Evolutionary conservation across 768 basidiomycete species (phyloP).

Genomic region (Amanita polypyramis): DNA sequence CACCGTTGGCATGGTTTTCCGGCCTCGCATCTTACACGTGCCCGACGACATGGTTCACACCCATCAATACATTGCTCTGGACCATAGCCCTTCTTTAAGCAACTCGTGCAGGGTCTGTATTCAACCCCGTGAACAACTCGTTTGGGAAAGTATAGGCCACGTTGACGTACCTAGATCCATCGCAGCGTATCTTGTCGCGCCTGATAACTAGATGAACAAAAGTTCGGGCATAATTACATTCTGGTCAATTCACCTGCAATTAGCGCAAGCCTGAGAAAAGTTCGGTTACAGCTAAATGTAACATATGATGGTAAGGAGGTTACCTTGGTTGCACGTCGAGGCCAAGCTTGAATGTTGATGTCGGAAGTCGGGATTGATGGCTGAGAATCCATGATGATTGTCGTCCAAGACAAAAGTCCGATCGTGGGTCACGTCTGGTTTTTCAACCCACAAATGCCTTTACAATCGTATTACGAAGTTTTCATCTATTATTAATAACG

Average conservation of each 20-base stretch:
- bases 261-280: conserved; percentile 40
- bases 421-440: conserved; percentile 1
- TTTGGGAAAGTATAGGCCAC: neutral
- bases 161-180: conserved; percentile 34
- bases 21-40: conserved; percentile 43
- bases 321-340: conserved; percentile 43
- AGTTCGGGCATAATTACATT: conserved; percentile 5
- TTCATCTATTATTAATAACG: no score
- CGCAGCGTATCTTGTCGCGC: conserved; percentile 54
- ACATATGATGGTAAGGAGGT: conserved; percentile 12
- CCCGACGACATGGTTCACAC: conserved; percentile 49
- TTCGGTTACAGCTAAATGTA: conserved; percentile 5
- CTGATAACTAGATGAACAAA: conserved; percentile 20
- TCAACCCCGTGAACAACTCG: neutral
- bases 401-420: conserved; percentile 21
- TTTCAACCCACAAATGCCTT: no score
- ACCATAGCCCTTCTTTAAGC: conserved; percentile 42
- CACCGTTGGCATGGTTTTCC: conserved; percentile 44
- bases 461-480: neutral
- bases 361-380: conserved; percentile 39
- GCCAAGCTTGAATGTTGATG: conserved; percentile 35
- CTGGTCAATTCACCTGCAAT: conserved; percentile 36
- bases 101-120: conserved; percentile 48
- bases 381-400: conserved; percentile 30
- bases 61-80: conserved; percentile 50